Conservation (phyloP, 164 flowering plant genomes). For the Akebia trifoliata region DNA sequence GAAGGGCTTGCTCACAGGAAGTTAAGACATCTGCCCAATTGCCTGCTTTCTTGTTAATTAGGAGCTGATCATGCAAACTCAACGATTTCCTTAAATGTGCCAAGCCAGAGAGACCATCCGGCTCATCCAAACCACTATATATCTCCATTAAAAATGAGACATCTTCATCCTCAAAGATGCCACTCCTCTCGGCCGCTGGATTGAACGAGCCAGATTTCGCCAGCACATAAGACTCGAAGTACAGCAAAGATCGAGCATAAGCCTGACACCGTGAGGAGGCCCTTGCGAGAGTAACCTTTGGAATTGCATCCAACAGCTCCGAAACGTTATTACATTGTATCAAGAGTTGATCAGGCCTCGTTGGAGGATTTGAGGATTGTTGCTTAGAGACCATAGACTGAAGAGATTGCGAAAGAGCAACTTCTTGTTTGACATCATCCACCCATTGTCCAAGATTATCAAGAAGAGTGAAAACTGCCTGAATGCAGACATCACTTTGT, state of each 20-base stretch:
- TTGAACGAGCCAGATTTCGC: slow-evolving; percentile 88
- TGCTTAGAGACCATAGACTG: slow-evolving; percentile 46
- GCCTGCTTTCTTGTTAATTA: slow-evolving; percentile 83
- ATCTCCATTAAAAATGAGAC: slow-evolving; percentile 88
- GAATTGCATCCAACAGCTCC: slow-evolving; percentile 76
- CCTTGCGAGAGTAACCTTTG: slow-evolving; percentile 80
- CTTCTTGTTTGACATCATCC: slow-evolving; percentile 84
- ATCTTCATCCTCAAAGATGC: slow-evolving; percentile 85
- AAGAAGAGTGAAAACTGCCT: slow-evolving; percentile 91
- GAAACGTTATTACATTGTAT: slow-evolving; percentile 79
- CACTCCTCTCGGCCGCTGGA: slow-evolving; percentile 91
- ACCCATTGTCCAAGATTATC: slow-evolving; percentile 99
- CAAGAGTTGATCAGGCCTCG: slow-evolving; percentile 46
- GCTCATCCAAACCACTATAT: slow-evolving; percentile 92
- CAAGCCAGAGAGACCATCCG: slow-evolving; percentile 95
- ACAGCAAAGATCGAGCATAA: slow-evolving; percentile 90
- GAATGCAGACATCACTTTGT: slow-evolving; percentile 95
- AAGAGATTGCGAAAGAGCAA: slow-evolving; percentile 76
- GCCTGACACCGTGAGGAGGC: slow-evolving; percentile 95
- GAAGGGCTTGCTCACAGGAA: slow-evolving; percentile 91
- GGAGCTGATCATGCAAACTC: slow-evolving; percentile 79
- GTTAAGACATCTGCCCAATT: slow-evolving; percentile 97
- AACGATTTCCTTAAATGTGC: slow-evolving; percentile 71
- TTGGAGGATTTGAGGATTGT: slow-evolving; percentile 31
- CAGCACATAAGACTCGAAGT: slow-evolving; percentile 86